These are phyloP conservation scores for Rhodosorus marinus DNA, from an alignment of 23 red algal species.

Conservation along the genomic window DNA sequence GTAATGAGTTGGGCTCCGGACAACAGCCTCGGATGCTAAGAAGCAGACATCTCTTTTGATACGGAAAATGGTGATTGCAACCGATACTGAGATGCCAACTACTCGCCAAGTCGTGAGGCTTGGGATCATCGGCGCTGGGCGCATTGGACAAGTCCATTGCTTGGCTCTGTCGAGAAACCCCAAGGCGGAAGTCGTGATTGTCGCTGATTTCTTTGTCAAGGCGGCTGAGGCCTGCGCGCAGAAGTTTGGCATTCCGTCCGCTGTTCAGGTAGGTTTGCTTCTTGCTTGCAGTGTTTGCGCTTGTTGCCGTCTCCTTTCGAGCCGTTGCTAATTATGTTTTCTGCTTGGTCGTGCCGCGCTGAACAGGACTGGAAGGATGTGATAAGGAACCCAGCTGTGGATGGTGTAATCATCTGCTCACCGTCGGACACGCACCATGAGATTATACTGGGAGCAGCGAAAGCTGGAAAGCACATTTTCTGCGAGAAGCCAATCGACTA, in stretches of 20 bases:
- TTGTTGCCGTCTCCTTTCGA: too few species aligned
- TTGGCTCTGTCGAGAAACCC: neutral
- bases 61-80: too few species aligned
- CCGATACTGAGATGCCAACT: too few species aligned
- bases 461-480: conserved; percentile 89
- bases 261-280: too few species aligned
- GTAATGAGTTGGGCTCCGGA: too few species aligned
- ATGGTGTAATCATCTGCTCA: conserved; percentile 88
- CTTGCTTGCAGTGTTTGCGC: too few species aligned
- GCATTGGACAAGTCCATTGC: conserved; percentile 17
- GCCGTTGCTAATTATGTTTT: too few species aligned
- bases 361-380: conserved; percentile 54
- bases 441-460: conserved; percentile 60
- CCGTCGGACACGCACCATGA: conserved; percentile 90
- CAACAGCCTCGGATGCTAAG: too few species aligned
- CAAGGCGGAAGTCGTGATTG: conserved; percentile 6
- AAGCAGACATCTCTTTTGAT: too few species aligned
- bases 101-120: too few species aligned
- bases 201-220: conserved; percentile 13
- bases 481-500: conserved; percentile 96
- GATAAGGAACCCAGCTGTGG: conserved; percentile 44
- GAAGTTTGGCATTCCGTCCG: neutral
- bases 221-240: conserved; percentile 7
- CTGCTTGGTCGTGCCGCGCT: too few species aligned
- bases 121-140: conserved; percentile 11